A percentile compares a stretch with the other conserved stretches of the same genome.
These are phyloP conservation scores for Fusarium pseudonygamai DNA, from an alignment of 2,329 filamentous ascomycete species.

Conservation along the genomic window DNA sequence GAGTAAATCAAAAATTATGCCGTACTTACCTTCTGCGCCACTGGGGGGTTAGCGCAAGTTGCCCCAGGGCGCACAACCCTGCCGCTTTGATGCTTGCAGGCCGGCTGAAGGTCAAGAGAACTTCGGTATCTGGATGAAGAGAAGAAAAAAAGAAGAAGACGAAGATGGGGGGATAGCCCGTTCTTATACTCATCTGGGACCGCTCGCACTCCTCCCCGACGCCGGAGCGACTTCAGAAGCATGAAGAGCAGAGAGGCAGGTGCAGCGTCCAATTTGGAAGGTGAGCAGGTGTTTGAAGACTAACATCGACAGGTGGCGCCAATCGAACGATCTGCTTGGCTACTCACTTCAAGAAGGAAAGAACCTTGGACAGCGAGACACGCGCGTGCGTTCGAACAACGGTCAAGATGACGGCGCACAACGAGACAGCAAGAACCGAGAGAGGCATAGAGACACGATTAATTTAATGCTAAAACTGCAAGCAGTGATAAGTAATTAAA, in stretches of 20 bases:
- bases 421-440: not conserved
- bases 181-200: not conserved
- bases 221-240: not conserved
- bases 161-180: not conserved
- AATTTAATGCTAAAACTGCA: not conserved
- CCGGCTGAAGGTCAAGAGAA: too few relatives aligned
- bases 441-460: not conserved
- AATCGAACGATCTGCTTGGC: not conserved
- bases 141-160: not conserved
- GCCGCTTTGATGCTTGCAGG: not conserved
- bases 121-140: too few relatives aligned
- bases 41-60: not conserved
- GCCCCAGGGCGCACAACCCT: not conserved
- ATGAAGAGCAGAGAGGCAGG: not conserved
- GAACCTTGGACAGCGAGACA: not conserved
- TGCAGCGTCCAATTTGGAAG: not conserved
- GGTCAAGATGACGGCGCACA: not conserved
- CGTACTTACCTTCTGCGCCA: not conserved
- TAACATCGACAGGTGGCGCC: not conserved
- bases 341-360: not conserved
- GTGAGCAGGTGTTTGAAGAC: not conserved
- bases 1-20: not conserved
- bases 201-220: not conserved
- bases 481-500: not conserved
- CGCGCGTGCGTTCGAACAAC: not conserved